Percentiles rank a stretch among this genome's conserved stretches.
phyloP scores from a whole-genome alignment of 2,329 filamentous ascomycete species.

The Penicillium sp. region DNA sequence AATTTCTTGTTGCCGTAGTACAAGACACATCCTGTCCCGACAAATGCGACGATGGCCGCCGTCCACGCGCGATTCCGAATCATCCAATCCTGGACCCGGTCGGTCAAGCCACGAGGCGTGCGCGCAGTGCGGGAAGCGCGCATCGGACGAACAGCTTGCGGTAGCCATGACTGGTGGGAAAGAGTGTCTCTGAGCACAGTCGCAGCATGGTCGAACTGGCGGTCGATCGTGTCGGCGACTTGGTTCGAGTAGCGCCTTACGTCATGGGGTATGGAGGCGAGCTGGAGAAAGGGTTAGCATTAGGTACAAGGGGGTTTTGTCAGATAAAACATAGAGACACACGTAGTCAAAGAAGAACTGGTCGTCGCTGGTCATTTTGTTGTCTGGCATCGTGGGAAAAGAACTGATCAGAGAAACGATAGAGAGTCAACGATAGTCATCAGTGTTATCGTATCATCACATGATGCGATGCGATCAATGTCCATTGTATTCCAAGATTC shows the following conservation, averaged over 20 bases:
- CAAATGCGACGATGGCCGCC: slow-evolving; percentile 64
- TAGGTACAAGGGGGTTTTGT: neutral
- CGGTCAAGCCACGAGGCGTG: slow-evolving; percentile 42
- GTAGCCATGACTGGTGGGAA: slow-evolving; percentile 66
- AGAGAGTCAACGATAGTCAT: slow-evolving; percentile 16
- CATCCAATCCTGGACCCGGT: slow-evolving; percentile 67
- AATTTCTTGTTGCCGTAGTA: slow-evolving; percentile 59
- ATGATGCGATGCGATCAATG: neutral
- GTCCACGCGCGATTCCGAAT: slow-evolving; percentile 67
- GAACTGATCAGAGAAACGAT: slow-evolving; percentile 10
- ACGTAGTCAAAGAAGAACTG: slow-evolving; percentile 74
- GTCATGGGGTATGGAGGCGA: slow-evolving; percentile 58
- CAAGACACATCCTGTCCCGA: slow-evolving; percentile 59
- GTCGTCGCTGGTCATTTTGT: slow-evolving; percentile 71
- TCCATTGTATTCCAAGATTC: neutral
- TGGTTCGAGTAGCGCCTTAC: slow-evolving; percentile 66
- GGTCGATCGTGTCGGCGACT: slow-evolving; percentile 75
- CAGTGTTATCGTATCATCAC: slow-evolving; percentile 1
- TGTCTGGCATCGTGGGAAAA: slow-evolving; percentile 12
- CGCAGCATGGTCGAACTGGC: slow-evolving; percentile 72
- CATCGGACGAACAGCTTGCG: slow-evolving; percentile 58
- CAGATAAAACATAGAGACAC: slow-evolving; percentile 32
- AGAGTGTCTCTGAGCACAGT: slow-evolving; percentile 64
- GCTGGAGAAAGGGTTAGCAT: slow-evolving; percentile 37
- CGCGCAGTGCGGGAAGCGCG: slow-evolving; percentile 23